These are phyloP conservation scores for Nematocida ausubeli DNA, from an alignment of 371 early-diverging fungal species.

Conservation along the genomic window DNA sequence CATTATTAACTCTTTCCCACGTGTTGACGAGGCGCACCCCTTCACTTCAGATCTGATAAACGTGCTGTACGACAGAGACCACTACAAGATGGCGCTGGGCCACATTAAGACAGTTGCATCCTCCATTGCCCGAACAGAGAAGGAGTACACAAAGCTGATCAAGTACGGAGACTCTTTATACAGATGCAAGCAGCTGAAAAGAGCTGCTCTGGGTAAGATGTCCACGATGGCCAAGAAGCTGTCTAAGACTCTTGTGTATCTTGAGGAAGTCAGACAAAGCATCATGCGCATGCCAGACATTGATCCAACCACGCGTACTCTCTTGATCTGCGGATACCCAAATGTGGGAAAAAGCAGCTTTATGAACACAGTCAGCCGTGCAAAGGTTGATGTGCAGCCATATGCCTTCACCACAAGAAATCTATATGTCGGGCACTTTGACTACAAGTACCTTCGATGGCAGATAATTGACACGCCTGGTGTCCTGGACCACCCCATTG, in stretches of 20 bases:
- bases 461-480: constrained; percentile 99
- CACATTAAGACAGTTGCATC: constrained; percentile 94
- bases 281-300: constrained; percentile 90
- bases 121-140: constrained; percentile 85
- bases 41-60: constrained; percentile 99
- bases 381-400: constrained; percentile 98
- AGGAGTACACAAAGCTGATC: constrained; percentile 89
- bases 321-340: constrained; percentile 97
- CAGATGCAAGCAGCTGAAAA: constrained; percentile 97
- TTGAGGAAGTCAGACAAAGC: constrained; percentile 99
- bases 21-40: constrained; percentile 98
- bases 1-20: constrained; percentile 92
- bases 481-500: constrained; percentile 96
- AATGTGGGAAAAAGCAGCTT: constrained; percentile 99
- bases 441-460: constrained; percentile 97
- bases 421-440: constrained; percentile 99
- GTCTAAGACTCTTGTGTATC: constrained; percentile 88
- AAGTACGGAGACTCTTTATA: constrained; percentile 99
- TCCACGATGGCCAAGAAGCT: constrained; percentile 97
- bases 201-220: constrained; percentile 96
- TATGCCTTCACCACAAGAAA: constrained; percentile 99
- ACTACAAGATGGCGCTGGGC: constrained; percentile 97
- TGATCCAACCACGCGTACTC: constrained; percentile 94
- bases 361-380: constrained; percentile 97
- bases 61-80: constrained; percentile 98